phyloP scores from a whole-genome alignment of 495 filamentous ascomycete genomes.

The Polyplosphaeria fusca region DNA sequence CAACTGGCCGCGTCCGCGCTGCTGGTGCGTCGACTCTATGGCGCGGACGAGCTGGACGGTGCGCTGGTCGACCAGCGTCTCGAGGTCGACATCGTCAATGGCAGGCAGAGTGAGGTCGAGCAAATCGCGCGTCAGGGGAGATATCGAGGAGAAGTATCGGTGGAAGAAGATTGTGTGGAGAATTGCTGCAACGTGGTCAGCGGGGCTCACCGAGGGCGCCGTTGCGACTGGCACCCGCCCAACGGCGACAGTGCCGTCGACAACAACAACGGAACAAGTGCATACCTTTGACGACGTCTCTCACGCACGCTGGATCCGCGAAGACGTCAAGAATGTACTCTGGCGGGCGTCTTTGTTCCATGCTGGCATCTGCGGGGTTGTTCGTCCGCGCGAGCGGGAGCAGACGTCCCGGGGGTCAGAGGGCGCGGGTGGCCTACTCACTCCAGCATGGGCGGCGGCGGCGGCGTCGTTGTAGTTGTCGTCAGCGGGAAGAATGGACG shows the following conservation, averaged over 20 bases:
- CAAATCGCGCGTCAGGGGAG: conserved; percentile 82
- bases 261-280: neutral
- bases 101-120: conserved; percentile 87
- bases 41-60: conserved; percentile 69
- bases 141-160: conserved; percentile 85
- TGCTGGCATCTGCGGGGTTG: conserved; percentile 36
- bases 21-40: conserved; percentile 39
- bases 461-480: too few relatives aligned
- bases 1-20: conserved; percentile 67
- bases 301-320: conserved; percentile 54
- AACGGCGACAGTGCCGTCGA: neutral
- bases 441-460: too few relatives aligned
- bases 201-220: neutral
- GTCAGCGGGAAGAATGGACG: too few relatives aligned
- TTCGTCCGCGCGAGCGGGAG: neutral
- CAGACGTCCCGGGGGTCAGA: neutral
- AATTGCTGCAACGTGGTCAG: conserved; percentile 57
- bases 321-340: conserved; percentile 47
- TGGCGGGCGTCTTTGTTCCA: conserved; percentile 41
- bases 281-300: conserved; percentile 88
- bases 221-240: neutral
- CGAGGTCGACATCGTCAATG: conserved; percentile 84
- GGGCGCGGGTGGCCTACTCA: too few relatives aligned
- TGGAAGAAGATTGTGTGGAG: conserved; percentile 99
- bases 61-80: conserved; percentile 87